Conservation (phyloP, 768 basidiomycete genomes). For the Mycena galopus region DNA sequence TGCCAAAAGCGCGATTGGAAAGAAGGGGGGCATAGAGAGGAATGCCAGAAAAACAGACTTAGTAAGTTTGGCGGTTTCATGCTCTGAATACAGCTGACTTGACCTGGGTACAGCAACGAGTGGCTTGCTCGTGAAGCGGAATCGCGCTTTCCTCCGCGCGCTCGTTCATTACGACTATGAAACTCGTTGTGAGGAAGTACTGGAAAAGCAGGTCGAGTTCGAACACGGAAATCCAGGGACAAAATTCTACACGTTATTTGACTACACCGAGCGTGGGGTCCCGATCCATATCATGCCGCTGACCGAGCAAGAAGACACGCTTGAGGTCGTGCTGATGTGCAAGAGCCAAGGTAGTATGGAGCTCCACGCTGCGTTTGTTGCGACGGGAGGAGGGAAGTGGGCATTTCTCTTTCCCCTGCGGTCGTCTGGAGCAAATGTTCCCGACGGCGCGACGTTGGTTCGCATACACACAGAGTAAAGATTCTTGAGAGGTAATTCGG, state of each 20-base stretch:
- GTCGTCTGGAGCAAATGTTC: conserved; percentile 13
- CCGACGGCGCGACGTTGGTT: conserved; percentile 10
- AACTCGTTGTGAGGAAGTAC: conserved; percentile 2
- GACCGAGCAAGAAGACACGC: conserved; percentile 1
- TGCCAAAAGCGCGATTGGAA: conserved; percentile 11
- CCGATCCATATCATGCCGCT: conserved; percentile 7
- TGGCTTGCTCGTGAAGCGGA: too few species aligned
- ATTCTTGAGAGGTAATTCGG: conserved; percentile 9
- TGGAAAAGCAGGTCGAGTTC: conserved; percentile 12
- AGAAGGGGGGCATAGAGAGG: conserved; percentile 1
- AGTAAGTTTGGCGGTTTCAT: background rate
- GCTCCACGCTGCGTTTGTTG: conserved; percentile 8
- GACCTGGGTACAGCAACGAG: background rate
- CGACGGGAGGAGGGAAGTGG: background rate
- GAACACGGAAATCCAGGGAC: conserved; percentile 9
- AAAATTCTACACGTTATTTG: conserved; percentile 11
- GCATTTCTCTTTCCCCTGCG: conserved; percentile 5
- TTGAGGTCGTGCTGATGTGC: conserved; percentile 8
- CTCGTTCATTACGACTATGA: conserved; percentile 4
- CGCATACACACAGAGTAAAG: conserved; percentile 5
- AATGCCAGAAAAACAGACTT: conserved; percentile 3
- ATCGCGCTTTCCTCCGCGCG: background rate
- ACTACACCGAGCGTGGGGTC: conserved; percentile 13
- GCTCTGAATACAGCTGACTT: conserved; percentile 3
- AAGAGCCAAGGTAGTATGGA: conserved; percentile 10